Evolutionary conservation across 2,329 filamentous ascomycete species (phyloP), one percentile per base, ranked within the genome.

Genomic region (Fusarium tanahbumbuense): DNA sequence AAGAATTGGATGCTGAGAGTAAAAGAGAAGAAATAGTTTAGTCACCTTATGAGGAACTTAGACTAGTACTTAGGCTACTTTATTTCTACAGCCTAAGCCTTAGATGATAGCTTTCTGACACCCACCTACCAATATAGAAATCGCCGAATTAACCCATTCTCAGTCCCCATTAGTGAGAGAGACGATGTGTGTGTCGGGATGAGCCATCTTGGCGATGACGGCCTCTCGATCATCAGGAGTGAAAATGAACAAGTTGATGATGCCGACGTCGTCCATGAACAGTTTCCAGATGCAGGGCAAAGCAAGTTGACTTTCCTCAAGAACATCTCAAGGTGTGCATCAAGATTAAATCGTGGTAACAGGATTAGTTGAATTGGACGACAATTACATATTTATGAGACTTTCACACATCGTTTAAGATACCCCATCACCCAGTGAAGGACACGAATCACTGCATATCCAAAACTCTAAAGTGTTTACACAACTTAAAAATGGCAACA

Each of bases 131-230:
- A n/a, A 64, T 22, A 5, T 12, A 63, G 58, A 48, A 63, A 37
- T 41, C 27, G 37, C 58, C 45, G 50, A 62, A 30, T 15, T 10
- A 4, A 7, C 18, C 85, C 85, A 71, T 82, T 85, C 79, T 86
- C 85, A 42, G 84, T 13, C 7, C 7, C 27, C 5, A 0, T 28
- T 28, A 6, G 25, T 27, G 25, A 27, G 27, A 18, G 85, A 87
- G 32, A 86, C 85, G 65, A 87, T 87, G 71, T 81, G 83, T 12
- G 84, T 87, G 73, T 86, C 83, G 0, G 82, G 80, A 77, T 85
- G 81, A 3, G 85, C 85, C 84, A 86, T 85, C 81, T 87, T 86
- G 72, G 81, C 81, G 30, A 87, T 82, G 64, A 86, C 84, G 32
- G 84, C 83, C 77, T 84, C 80, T 49, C 82, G 81, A 75, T 85